Conservation (phyloP, 1,284 basidiomycete genomes). For the Pseudozyma thailandica region DNA sequence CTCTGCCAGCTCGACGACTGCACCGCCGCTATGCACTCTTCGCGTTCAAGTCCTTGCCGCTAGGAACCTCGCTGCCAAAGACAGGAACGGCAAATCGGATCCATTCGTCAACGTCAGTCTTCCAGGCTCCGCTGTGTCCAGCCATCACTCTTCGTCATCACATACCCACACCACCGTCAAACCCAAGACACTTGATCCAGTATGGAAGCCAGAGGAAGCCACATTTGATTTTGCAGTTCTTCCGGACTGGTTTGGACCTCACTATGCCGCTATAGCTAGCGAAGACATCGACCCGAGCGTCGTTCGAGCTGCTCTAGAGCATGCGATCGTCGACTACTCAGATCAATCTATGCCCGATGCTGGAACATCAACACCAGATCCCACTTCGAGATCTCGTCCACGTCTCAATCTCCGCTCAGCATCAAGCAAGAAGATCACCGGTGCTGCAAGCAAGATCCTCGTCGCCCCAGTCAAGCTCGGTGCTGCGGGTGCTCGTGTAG, state of each 20-base stretch:
- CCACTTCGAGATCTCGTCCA: constrained; percentile 23
- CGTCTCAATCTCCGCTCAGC: constrained; percentile 33
- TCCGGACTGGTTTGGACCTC: constrained; percentile 68
- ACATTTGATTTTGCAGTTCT: constrained; percentile 50
- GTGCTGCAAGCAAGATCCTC: constrained; percentile 50
- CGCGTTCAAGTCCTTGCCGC: constrained; percentile 68
- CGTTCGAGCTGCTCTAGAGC: constrained; percentile 31
- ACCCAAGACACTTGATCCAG: constrained; percentile 81
- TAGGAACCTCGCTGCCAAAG: constrained; percentile 70
- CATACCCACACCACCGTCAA: constrained; percentile 81
- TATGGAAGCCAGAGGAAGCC: constrained; percentile 71
- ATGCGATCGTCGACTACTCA: constrained; percentile 10
- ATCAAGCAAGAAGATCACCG: constrained; percentile 40
- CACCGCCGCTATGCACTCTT: constrained; percentile 41
- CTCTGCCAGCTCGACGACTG: background rate
- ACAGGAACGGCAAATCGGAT: constrained; percentile 69
- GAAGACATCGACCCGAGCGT: constrained; percentile 31
- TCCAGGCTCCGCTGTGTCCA: constrained; percentile 39
- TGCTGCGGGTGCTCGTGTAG: constrained; percentile 55
- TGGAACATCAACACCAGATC: background rate
- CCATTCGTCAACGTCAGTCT: constrained; percentile 66
- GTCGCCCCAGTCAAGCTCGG: constrained; percentile 53
- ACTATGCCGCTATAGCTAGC: constrained; percentile 69
- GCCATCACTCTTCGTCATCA: constrained; percentile 69
- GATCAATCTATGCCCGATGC: constrained; percentile 4